Percentiles rank a stretch among this genome's conserved stretches.
These are phyloP conservation scores for Claviceps pusilla DNA, from an alignment of 2,329 filamentous ascomycete genomes.

Conservation along the genomic window DNA sequence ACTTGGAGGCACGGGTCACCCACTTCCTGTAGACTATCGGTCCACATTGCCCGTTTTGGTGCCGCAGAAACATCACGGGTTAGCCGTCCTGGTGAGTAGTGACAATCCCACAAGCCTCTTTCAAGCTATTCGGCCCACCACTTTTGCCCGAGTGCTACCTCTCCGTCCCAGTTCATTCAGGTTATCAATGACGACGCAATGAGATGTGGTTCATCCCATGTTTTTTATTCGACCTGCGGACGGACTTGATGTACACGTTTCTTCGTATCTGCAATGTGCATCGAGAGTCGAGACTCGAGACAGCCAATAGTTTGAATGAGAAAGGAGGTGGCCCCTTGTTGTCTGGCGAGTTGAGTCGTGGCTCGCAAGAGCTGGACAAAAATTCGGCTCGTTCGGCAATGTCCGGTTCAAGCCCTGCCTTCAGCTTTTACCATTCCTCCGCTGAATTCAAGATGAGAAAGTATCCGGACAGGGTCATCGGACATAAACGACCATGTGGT, in stretches of 20 bases:
- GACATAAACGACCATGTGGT: not conserved
- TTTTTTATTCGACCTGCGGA: too few species aligned
- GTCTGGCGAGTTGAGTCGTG: not conserved
- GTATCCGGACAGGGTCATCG: not conserved
- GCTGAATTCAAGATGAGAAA: not conserved
- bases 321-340: not conserved
- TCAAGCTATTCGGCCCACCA: not conserved
- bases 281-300: not conserved
- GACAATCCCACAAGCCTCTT: not conserved
- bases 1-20: not conserved
- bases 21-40: not conserved
- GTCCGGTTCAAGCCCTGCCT: not conserved
- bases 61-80: not conserved
- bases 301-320: not conserved
- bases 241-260: not conserved
- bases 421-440: conserved; percentile 2
- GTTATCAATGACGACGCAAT: not conserved
- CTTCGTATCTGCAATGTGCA: not conserved
- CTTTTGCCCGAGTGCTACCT: not conserved
- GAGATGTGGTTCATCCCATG: not conserved
- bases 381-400: not conserved
- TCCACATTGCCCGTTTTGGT: too few species aligned
- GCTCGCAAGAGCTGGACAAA: not conserved
- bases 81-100: not conserved
- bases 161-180: not conserved